Evolutionary conservation across 768 basidiomycete genomes (phyloP), one percentile per base, ranked within the genome.

Genomic region (Naganishia friedmannii): DNA sequence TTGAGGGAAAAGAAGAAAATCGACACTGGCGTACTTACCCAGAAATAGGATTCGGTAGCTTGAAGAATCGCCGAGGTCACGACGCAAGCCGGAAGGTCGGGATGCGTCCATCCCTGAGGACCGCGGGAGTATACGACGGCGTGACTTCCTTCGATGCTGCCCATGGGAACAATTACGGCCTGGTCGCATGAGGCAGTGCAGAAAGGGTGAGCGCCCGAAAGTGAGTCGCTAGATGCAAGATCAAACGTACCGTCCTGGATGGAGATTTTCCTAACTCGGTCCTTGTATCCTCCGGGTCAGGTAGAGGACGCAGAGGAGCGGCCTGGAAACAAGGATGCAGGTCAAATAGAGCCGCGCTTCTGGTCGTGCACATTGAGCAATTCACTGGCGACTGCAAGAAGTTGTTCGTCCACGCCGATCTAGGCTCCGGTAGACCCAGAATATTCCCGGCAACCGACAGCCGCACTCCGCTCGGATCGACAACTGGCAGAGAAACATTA

Each of bases 71-170:
- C 90, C 2, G 88, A 82, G 2, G 93, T 88, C 19, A 98, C 86
- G 26, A 88, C 86, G 34, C 96, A 82, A n/a, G 89, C 89, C 2
- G 95, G 88, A 75, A 88, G 88, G 71, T 95, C 91, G 4, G 88
- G 87, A 77, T 95, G 89, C 65, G 86, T 81, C 78, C 89, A 93
- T 32, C 91, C 90, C 77, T 85, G 84, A 42, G 93, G 88, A 32
- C 89, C 88, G 77, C 88, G 90, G 0, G 90, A 85, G 8, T 87
- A 88, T 77, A 93, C 89, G 12, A 83, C 86, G 21, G 87, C 89
- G 78, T 88, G 97, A 1, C 91, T 90, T 76, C 92, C 94, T 82
- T 99, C 96, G 72, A 97, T 94, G 4, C 92, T 92, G 0, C 93
- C 89, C 67, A 97, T 85, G 72, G 90, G 89, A 81, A 93, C 89